Evolutionary conservation across 2,329 filamentous ascomycete species (phyloP), one percentile per base, ranked within the genome.

Genomic region (Capronia coronata): DNA sequence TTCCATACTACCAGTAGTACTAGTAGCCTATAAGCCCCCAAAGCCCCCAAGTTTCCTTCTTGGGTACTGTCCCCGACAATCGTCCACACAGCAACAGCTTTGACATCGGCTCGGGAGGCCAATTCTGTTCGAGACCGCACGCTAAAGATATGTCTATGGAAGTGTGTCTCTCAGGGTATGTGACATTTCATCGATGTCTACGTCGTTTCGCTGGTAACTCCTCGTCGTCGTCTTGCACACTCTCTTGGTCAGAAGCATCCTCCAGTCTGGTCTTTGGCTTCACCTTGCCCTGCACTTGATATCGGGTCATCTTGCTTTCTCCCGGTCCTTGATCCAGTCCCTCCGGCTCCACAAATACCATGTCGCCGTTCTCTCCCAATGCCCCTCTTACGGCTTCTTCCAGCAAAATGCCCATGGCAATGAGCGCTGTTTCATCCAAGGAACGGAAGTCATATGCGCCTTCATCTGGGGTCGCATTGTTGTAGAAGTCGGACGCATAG

Each of bases 371-470:
- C 43, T 75, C 67, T 1, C 77, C 79, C 14, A 83, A 61, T 2
- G 68, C 60, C 35, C 75, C 71, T 34, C 65, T 68, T 0, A 72
- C 71, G 18, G 74, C 68, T 62, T 83, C 80, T 64, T 84, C 80
- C 21, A 83, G 61, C 27, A 84, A 58, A 11, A 83, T 75, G 0
- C 79, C 78, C 58, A 82, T 62, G 1, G 78, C 78, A 56, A 83
- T 70, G 48, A 84, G 62, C 1, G 80, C 79, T 7, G 78, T 82
- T 63, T 81, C 79, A 51, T 83, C 78, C 70, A 84, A 71, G 51
- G 73, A 79, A 41, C 68, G 69, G 58, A 73, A 76, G 45, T 74
- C 69, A 27, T 64, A 58, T 38, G 60, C 61, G 2, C 67, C 68
- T 5, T 58, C 57, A 19, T 67, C 62, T 1, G 53, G 51, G 2